Conservation (phyloP, 2,329 filamentous ascomycete genomes). For the Thielaviopsis punctulata region DNA sequence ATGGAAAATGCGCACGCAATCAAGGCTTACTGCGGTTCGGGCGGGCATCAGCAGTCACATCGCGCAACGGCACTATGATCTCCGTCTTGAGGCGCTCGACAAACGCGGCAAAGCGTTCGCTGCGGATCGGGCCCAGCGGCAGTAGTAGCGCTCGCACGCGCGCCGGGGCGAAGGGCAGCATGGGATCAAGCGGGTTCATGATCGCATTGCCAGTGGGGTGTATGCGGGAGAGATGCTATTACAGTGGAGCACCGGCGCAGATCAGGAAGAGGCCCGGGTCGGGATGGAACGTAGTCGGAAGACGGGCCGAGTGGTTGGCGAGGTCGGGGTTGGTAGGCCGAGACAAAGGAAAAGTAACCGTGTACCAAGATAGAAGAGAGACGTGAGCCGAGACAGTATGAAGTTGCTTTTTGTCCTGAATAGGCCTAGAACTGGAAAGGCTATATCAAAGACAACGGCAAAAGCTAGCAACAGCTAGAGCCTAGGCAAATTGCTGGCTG, state of each 20-base stretch:
- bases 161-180: conserved; percentile 81
- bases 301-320: neutral
- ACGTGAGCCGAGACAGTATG: neutral
- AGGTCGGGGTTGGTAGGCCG: neutral
- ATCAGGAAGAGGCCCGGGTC: neutral
- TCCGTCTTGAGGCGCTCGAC: conserved; percentile 61
- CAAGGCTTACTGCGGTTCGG: conserved; percentile 61
- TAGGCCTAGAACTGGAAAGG: neutral
- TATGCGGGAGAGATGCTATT: neutral
- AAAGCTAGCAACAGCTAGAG: neutral
- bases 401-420: neutral
- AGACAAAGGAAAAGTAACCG: neutral
- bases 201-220: conserved; percentile 26
- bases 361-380: too few relatives aligned
- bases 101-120: conserved; percentile 63
- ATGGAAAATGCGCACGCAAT: neutral
- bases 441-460: neutral
- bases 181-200: conserved; percentile 67
- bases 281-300: neutral
- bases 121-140: conserved; percentile 72
- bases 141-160: conserved; percentile 76
- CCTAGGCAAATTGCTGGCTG: neutral
- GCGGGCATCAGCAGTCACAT: conserved; percentile 69
- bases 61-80: conserved; percentile 66
- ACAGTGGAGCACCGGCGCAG: neutral